A percentile compares a stretch with the other conserved stretches of the same genome.
phyloP scores from a whole-genome alignment of 2,329 filamentous ascomycete species.

The Alternaria brassicae region DNA sequence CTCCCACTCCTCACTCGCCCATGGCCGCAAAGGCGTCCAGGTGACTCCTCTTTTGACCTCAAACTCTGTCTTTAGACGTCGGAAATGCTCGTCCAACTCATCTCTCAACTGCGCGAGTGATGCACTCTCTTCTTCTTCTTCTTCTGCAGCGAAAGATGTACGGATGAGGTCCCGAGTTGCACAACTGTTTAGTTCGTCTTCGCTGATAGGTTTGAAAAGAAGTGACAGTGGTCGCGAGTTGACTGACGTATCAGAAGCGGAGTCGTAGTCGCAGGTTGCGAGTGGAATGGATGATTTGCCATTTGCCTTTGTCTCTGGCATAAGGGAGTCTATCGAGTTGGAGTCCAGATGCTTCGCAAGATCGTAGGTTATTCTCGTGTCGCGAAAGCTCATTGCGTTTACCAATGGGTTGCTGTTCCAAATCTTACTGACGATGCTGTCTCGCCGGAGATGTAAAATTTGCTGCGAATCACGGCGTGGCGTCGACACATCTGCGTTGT shows the following conservation, averaged over 20 bases:
- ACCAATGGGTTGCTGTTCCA: not conserved
- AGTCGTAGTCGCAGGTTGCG: not conserved
- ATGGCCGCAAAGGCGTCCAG: conserved; percentile 10
- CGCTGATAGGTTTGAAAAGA: not conserved
- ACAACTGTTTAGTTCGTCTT: not conserved
- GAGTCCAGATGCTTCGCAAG: not conserved
- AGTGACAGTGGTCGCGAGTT: not conserved
- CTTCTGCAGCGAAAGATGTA: not conserved
- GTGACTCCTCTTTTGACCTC: conserved; percentile 2
- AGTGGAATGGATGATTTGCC: not conserved
- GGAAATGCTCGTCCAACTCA: conserved; percentile 5
- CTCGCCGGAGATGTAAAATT: not conserved
- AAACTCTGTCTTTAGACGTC: conserved; percentile 8
- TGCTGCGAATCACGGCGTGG: not conserved
- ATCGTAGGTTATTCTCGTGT: not conserved
- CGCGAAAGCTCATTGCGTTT: not conserved
- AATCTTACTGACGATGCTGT: not conserved
- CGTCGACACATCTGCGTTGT: not conserved
- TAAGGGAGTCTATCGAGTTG: not conserved
- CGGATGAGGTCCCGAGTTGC: not conserved
- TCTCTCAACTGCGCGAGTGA: not conserved
- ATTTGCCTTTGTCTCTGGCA: not conserved
- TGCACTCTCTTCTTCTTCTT: not conserved
- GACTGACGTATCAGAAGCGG: not conserved
- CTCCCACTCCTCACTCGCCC: not conserved